Evolutionary conservation across 768 basidiomycete species (phyloP).

Genomic region (Calocybe gangraenosa): DNA sequence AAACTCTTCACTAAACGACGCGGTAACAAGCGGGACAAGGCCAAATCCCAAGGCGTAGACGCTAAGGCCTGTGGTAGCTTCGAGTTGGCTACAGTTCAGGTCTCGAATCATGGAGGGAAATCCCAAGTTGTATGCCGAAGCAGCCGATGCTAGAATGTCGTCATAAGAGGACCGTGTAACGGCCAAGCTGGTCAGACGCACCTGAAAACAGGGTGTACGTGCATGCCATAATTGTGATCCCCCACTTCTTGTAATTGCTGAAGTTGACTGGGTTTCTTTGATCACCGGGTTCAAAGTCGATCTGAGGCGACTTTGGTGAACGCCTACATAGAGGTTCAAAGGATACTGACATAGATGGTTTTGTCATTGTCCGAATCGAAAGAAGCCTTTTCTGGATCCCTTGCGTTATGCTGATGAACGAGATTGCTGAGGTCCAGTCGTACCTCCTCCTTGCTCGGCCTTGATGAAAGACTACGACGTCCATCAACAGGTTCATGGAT

Average conservation of each 20-base stretch:
- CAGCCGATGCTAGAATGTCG: conserved; percentile 37
- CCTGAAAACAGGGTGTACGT: conserved; percentile 45
- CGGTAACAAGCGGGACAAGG: conserved; percentile 58
- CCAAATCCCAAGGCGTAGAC: conserved; percentile 61
- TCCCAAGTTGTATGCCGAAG: conserved; percentile 53
- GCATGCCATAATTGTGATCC: conserved; percentile 38
- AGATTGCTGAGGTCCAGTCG: too few species aligned
- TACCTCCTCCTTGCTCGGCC: conserved; percentile 25
- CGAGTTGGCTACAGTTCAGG: conserved; percentile 39
- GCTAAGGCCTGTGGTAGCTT: conserved; percentile 45
- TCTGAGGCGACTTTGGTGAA: conserved; percentile 6
- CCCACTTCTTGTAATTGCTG: conserved; percentile 21
- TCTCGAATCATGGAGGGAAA: conserved; percentile 51
- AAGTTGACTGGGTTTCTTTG: conserved; percentile 21
- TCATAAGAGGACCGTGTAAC: too few species aligned
- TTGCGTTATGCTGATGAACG: too few species aligned
- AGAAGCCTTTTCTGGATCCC: background rate
- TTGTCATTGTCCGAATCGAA: conserved; percentile 1
- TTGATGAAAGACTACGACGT: conserved; percentile 26
- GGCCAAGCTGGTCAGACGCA: conserved; percentile 18
- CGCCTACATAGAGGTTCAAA: background rate
- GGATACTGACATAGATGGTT: conserved; percentile 13
- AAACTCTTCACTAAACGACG: conserved; percentile 71
- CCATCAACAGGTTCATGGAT: conserved; percentile 35
- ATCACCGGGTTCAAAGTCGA: conserved; percentile 22